phyloP scores from a whole-genome alignment of 306 rosid genomes.

The Cicer cuneatum region DNA sequence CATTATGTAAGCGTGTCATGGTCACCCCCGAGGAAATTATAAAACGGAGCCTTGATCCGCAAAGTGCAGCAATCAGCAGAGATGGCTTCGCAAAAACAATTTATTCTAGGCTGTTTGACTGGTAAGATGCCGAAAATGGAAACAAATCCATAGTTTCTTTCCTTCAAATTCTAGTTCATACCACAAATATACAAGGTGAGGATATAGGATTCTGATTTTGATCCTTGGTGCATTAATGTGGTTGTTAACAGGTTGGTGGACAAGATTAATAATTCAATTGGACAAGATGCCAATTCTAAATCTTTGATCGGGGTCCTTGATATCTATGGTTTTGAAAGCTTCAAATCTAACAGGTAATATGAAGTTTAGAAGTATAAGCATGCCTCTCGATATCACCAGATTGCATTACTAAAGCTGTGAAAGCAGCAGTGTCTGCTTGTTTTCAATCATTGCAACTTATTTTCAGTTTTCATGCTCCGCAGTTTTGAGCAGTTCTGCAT shows the following conservation, averaged over 20 bases:
- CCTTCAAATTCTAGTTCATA: conserved; percentile 3
- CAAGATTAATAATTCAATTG: conserved; percentile 87
- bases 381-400: conserved; percentile 14
- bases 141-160: conserved; percentile 26
- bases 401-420: conserved; percentile 42
- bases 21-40: conserved; percentile 98
- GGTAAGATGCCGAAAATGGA: conserved; percentile 56
- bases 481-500: conserved; percentile 53
- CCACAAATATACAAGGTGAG: conserved; percentile 23
- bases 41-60: conserved; percentile 93
- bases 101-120: conserved; percentile 93
- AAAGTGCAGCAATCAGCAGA: conserved; percentile 82
- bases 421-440: conserved; percentile 43
- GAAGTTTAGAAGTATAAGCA: conserved; percentile 36
- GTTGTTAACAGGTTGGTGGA: conserved; percentile 83
- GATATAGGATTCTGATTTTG: conserved; percentile 37
- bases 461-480: conserved; percentile 64
- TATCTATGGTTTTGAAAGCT: conserved; percentile 97
- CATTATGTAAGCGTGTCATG: conserved; percentile 96
- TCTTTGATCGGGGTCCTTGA: conserved; percentile 95
- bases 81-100: conserved; percentile 94
- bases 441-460: conserved; percentile 57
- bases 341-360: conserved; percentile 89
- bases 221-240: conserved; percentile 45
- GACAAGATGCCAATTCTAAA: conserved; percentile 86